Evolutionary conservation across 2,329 filamentous ascomycete genomes (phyloP), one percentile per base, ranked within the genome.

Genomic region (Fusarium nodosum): DNA sequence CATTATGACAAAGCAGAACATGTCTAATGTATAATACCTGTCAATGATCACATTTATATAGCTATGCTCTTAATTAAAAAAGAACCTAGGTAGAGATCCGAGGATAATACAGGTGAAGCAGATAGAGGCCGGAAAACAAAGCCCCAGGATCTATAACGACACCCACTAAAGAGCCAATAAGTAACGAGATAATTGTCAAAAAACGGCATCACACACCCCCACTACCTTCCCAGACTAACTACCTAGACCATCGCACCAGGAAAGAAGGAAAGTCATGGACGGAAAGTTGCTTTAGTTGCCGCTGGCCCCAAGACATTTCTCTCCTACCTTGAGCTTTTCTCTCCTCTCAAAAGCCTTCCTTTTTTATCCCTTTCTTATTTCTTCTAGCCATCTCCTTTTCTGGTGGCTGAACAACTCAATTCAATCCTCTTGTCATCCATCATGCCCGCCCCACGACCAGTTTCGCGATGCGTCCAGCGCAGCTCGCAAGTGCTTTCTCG

Each of bases 401-500:
- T 50, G 28, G 54, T 55, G 61, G 64, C 82, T 83, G 65, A 67
- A 22, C 26, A 55, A 45, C 53, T 44, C 52, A 64, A 67, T 63
- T 34, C 24, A 15, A 13, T 51, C 24, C 24, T 36, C 36, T 36
- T 28, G 26, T 30, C 61, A 74, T 48, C 68, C 61, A 74, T 51
- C 67, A 82, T 81, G 79, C 76, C 79, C 57, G 76, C 79, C 57
- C 72, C 77, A 44, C 73, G 78, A 66, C 79, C 81, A 20, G 74
- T 82, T 59, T 77, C 79, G 60, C 77, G 80, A 68, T 82, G 77
- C 73, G 75, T 81, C 52, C 79, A 78, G 72, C 80, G 77, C 73
- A 76, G 77, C 72, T 77, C 77, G 45, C 77, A 79, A 60, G 75
- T 74, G 34, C 65, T 80, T 60, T 74, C 73, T 42, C 75, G 68